Evolutionary conservation across 78 protist genomes (phyloP), one percentile per base, ranked within the genome.

Genomic region (Dictyostelium brefeldianum): DNA sequence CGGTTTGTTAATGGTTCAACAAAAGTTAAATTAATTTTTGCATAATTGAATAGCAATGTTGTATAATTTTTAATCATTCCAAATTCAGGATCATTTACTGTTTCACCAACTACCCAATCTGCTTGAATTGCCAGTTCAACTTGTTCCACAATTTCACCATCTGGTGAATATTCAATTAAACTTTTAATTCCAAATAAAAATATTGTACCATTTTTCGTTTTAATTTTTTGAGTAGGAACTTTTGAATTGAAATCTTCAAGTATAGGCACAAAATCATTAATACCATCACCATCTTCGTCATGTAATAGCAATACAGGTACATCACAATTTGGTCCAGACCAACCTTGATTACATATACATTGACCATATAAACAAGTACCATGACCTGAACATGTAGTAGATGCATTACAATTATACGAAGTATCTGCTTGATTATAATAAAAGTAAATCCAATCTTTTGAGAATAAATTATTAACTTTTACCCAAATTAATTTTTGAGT

Each of bases 331-430:
- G 89, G 65, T 27, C 89, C 89, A 18, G 36, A 62, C 77, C 77
- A 81, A 65, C 89, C 89, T 15, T 48, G 22, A 27, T 81, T 65
- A 48, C 89, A 81, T 15, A 31, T 15, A 81, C 89, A 81, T 50
- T 31, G 31, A n/a, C 89, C 78, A 62, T 50, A 77, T 36, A 22
- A 14, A 14, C 64, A 50, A n/a, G 25, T 17, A 9, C 81, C 81
- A 77, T 77, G 56, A 27, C 50, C 50, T 27, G 20, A n/a, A 50
- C 81, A 77, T 20, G 79, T 73, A 8, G 27, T 47, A 17, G 12
- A 0, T 73, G 59, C 1, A 73, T 73, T 25, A 31, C 56, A 73
- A 46, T 73, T 46, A 73, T 73, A 73, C 3, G 17, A 46, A 46
- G 47, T 20, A n/a, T 67, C 75, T 29, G 25, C 75, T 31, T 27